Evolutionary conservation across 805 yeast genomes (phyloP).

Genomic region (Zygoascus bituminiphila): DNA sequence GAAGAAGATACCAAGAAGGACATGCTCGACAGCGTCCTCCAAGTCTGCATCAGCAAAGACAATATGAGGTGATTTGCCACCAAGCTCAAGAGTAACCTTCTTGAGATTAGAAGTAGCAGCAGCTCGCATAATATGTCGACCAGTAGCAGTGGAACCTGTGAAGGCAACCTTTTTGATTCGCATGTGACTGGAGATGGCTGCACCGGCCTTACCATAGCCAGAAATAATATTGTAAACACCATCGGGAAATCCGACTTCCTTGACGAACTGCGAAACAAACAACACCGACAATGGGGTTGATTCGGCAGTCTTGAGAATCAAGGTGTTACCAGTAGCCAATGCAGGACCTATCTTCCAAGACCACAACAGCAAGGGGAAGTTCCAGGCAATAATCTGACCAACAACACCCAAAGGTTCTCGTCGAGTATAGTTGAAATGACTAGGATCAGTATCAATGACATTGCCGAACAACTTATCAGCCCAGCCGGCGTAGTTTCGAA

Average conservation of each 20-base stretch:
- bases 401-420: conserved; percentile 63
- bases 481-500: conserved; percentile 67
- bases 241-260: conserved; percentile 68
- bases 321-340: conserved; percentile 68
- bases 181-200: conserved; percentile 53
- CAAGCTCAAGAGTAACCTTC: conserved; percentile 88
- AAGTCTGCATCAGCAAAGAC: conserved; percentile 81
- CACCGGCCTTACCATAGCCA: conserved; percentile 65
- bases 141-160: conserved; percentile 91
- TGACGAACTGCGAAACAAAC: conserved; percentile 47
- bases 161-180: conserved; percentile 81
- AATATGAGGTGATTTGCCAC: conserved; percentile 92
- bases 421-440: conserved; percentile 59
- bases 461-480: conserved; percentile 61
- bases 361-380: conserved; percentile 62
- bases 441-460: conserved; percentile 52
- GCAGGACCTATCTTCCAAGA: conserved; percentile 84
- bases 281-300: conserved; percentile 66
- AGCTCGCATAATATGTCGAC: conserved; percentile 66
- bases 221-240: conserved; percentile 67
- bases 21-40: conserved; percentile 63
- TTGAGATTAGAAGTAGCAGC: conserved; percentile 70
- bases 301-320: conserved; percentile 68
- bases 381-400: conserved; percentile 68
- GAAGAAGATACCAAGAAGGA: conserved; percentile 75